Evolutionary conservation across 2,329 filamentous ascomycete genomes (phyloP).

Genomic region (Tricladium varicosporioides): DNA sequence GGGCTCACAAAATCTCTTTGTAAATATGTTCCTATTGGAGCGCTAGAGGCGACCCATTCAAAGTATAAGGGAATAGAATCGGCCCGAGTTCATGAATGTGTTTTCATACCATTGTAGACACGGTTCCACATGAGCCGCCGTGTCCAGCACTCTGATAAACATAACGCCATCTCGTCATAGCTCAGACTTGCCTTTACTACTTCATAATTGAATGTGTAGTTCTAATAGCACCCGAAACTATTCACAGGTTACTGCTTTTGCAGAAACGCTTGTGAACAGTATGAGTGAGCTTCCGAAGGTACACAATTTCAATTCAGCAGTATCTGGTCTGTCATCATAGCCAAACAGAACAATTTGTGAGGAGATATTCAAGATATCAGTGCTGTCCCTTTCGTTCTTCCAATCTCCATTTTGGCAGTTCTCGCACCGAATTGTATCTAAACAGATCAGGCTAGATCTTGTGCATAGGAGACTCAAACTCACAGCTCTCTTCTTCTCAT

Average conservation of each 20-base stretch:
- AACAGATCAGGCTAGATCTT: neutral
- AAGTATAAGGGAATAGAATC: no score
- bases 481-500: slow-evolving; percentile 91
- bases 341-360: slow-evolving; percentile 35
- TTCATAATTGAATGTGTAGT: slow-evolving; percentile 29
- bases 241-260: slow-evolving; percentile 35
- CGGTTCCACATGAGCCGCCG: neutral
- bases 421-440: slow-evolving; percentile 80
- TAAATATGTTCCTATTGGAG: neutral
- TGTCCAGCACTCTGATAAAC: neutral
- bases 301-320: slow-evolving; percentile 58
- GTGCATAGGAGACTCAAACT: slow-evolving; percentile 29
- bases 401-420: slow-evolving; percentile 78
- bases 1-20: neutral
- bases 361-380: slow-evolving; percentile 43
- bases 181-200: slow-evolving; percentile 65
- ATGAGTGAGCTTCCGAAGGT: slow-evolving; percentile 29
- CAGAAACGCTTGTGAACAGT: slow-evolving; percentile 47
- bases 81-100: neutral
- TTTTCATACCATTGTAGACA: neutral
- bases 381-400: slow-evolving; percentile 67
- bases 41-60: neutral
- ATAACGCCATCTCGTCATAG: slow-evolving; percentile 28
- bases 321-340: slow-evolving; percentile 72
- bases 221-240: slow-evolving; percentile 26